Evolutionary conservation across 106 monocot genomes (phyloP), one percentile per base, ranked within the genome.

Genomic region (Triglochin maritima): DNA sequence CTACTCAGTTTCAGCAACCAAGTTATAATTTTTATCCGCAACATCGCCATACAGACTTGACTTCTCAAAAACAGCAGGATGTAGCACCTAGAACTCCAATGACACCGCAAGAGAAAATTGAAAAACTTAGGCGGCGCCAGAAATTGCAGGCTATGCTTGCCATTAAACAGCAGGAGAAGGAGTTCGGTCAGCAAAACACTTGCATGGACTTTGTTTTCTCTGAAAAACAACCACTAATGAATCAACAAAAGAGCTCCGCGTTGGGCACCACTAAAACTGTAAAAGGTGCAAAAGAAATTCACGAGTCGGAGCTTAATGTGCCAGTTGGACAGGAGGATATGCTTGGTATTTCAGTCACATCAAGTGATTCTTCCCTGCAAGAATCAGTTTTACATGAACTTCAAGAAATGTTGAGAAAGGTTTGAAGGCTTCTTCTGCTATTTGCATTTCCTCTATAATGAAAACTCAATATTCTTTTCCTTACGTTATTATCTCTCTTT

Each of bases 41-140:
- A 54, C 29, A 64, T 47, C 44, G 16, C 14, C 43, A 50, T 53
- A 17, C 44, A 4, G n/a, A 11, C 53, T 5, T 9, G 12, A 54
- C 51, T 53, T 67, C 67, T 53, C 9, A 12, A 29, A 50, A 67
- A 67, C 7, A 67, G 10, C 67, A 11, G 43, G 52, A 67, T 0
- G 2, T 52, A 29, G 55, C 74, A 46, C 53, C 76, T 48, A 82
- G 73, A 66, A 68, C 78, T 44, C 44, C 17, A 29, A 95, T 95
- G 95, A 90, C 95, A 58, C 87, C 95, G 72, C 90, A 87, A 80
- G 95, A 87, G 70, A 95, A 95, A 75, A 85, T 90, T 9, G 90
- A 95, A 75, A 95, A 95, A 63, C 78, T 95, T 47, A 87, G 87
- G 53, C 68, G 90, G 9, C 79, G 83, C 3, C 95, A 90, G 60